Conservation (phyloP, 2,329 filamentous ascomycete genomes). For the Peltaster fructicola region DNA sequence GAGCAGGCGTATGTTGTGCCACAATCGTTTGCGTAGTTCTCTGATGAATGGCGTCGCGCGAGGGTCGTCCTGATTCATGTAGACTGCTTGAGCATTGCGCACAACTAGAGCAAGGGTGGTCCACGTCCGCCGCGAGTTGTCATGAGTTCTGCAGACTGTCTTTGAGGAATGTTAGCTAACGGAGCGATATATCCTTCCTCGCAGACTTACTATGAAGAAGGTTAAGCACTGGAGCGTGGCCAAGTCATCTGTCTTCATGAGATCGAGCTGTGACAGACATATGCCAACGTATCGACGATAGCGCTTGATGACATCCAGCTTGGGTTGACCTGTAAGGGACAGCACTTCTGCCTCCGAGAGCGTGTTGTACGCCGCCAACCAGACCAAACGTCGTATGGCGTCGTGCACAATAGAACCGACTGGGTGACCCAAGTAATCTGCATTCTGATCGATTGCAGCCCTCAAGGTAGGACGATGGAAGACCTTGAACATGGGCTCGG, state of each 20-base stretch:
- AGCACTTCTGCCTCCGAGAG: conserved; percentile 15
- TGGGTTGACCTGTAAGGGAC: conserved; percentile 7
- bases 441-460: conserved; percentile 9
- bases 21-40: conserved; percentile 17
- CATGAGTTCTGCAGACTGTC: conserved; percentile 10
- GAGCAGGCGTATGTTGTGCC: conserved; percentile 16
- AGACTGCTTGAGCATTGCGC: conserved; percentile 18
- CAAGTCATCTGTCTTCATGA: conserved; percentile 16
- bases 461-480: conserved; percentile 14
- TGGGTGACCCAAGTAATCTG: conserved; percentile 12
- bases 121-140: conserved; percentile 15
- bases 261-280: conserved; percentile 15
- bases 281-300: conserved; percentile 14
- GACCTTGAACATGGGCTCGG: conserved; percentile 15
- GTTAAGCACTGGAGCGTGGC: conserved; percentile 16
- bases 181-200: not conserved
- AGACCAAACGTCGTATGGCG: conserved; percentile 14
- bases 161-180: conserved; percentile 3
- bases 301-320: conserved; percentile 9
- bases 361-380: conserved; percentile 16
- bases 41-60: conserved; percentile 11
- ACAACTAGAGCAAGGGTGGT: conserved; percentile 14
- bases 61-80: conserved; percentile 13
- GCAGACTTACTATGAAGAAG: conserved; percentile 11
- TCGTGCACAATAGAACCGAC: conserved; percentile 9